A percentile compares a stretch with the other conserved stretches of the same genome.
These are phyloP conservation scores for Backusella morwellensis DNA, from an alignment of 192 early-diverging fungal species.

Conservation along the genomic window DNA sequence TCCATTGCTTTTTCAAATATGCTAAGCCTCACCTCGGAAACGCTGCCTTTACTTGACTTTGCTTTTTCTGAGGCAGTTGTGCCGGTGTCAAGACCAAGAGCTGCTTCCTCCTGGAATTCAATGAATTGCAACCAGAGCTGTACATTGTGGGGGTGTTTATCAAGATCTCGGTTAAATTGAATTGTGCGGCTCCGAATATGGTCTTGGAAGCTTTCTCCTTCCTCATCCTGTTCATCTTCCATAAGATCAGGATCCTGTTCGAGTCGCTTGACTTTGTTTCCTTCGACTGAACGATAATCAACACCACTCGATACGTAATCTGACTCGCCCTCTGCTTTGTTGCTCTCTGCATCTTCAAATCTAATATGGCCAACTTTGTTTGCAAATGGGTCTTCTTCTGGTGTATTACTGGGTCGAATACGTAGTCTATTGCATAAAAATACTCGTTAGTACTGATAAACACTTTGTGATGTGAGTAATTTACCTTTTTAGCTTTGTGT, in stretches of 20 bases:
- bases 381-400: not conserved
- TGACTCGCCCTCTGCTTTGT: not conserved
- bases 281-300: constrained; percentile 47
- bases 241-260: constrained; percentile 25
- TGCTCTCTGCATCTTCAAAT: not conserved
- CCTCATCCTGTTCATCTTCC: constrained; percentile 28
- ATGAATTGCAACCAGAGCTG: constrained; percentile 51
- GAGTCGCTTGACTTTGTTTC: constrained; percentile 34
- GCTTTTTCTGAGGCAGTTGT: constrained; percentile 12
- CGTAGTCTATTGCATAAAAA: not conserved
- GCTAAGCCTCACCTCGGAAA: constrained; percentile 52
- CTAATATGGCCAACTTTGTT: not conserved
- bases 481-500: constrained; percentile 29
- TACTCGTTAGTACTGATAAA: too few relatives aligned
- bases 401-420: not conserved
- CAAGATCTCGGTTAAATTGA: constrained; percentile 27
- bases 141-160: constrained; percentile 43
- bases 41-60: constrained; percentile 33
- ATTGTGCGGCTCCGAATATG: constrained; percentile 34
- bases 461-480: not conserved
- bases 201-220: constrained; percentile 40
- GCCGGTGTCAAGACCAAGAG: constrained; percentile 15
- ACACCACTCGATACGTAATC: constrained; percentile 15
- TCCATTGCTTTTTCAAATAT: constrained; percentile 54
- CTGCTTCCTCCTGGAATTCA: constrained; percentile 49